Evolutionary conservation across 768 basidiomycete genomes (phyloP), one percentile per base, ranked within the genome.

Genomic region (Mycena indigotica): DNA sequence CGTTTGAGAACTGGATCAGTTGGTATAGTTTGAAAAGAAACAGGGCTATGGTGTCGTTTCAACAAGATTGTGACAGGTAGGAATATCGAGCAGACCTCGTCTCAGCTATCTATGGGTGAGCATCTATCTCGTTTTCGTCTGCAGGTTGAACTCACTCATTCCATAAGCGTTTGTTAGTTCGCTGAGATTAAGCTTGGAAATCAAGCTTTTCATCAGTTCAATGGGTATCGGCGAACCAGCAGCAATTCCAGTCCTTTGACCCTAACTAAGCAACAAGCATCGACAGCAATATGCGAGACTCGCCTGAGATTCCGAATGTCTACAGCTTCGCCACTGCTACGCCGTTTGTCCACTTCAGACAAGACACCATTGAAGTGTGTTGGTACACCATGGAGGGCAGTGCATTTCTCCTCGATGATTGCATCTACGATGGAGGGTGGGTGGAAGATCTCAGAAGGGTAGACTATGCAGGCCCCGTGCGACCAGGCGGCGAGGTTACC

Each of bases 291-390:
- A 8, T 17, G n/a, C n/a, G n/a, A 54, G 28, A 29, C 3, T 16
- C 60, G 89, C 90, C 90, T 77, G 16, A 92, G 72, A 5, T 66
- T 71, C 38, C 74, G 71, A 4, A 84, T 73, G 62, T 89, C 81
- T 3, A 84, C 60, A 4, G 59, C 63, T 53, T 80, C 75, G 0
- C 84, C 84, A 6, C 53, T 71, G 0, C 73, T 67, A 30, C 75
- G 73, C 49, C 88, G 74, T 57, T 75, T 80, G 56, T 85, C 80
- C 8, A 92, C 78, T 67, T 92, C 90, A 0, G 79, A 69, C 24
- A 93, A 73, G 1, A 93, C 83, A 4, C 86, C 91, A 1, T 91
- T 76, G 69, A 93, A 93, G 67, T 93, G 91, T 0, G 91, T 93
- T 0, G 91, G 91, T 4, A 93, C 91, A 5, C 91, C 91, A 61